Conservation (phyloP, 2,329 filamentous ascomycete species). For the Chrysosporium keratinophilum region DNA sequence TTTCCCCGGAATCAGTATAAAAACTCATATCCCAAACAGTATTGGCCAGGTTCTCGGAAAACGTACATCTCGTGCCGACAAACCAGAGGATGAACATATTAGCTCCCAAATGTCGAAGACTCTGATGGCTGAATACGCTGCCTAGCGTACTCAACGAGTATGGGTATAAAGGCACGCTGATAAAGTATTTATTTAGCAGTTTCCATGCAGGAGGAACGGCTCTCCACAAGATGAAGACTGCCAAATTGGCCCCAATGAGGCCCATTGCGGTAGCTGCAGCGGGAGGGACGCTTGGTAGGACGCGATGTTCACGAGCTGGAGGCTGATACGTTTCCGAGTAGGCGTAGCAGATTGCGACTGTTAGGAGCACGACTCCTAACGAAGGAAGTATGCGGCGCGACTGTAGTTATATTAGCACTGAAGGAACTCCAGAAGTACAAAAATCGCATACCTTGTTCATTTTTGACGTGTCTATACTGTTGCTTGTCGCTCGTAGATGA, state of each 20-base stretch:
- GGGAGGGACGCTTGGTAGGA: conserved; percentile 42
- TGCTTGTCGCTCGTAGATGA: conserved; percentile 30
- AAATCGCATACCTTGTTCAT: conserved; percentile 30
- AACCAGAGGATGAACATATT: conserved; percentile 48
- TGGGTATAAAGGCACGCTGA: conserved; percentile 44
- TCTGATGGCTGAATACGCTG: conserved; percentile 49
- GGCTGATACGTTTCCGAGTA: conserved; percentile 42
- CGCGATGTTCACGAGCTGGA: conserved; percentile 38
- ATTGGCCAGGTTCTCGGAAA: not conserved
- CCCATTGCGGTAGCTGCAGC: conserved; percentile 43
- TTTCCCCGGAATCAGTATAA: not conserved
- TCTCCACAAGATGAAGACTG: conserved; percentile 45
- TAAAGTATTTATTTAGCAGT: conserved; percentile 47
- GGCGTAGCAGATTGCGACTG: conserved; percentile 34
- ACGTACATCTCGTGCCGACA: conserved; percentile 42
- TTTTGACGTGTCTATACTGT: conserved; percentile 25
- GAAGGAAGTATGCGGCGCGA: conserved; percentile 39
- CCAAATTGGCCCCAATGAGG: conserved; percentile 42
- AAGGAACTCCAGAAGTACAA: not conserved
- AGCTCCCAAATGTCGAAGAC: conserved; percentile 40
- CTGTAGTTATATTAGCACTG: conserved; percentile 19
- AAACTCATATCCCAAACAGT: not conserved
- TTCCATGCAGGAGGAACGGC: conserved; percentile 44
- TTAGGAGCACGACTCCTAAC: conserved; percentile 31
- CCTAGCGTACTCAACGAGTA: conserved; percentile 44